These are phyloP conservation scores for Microthyrium microscopicum DNA, from an alignment of 2,329 filamentous ascomycete genomes.

Conservation along the genomic window DNA sequence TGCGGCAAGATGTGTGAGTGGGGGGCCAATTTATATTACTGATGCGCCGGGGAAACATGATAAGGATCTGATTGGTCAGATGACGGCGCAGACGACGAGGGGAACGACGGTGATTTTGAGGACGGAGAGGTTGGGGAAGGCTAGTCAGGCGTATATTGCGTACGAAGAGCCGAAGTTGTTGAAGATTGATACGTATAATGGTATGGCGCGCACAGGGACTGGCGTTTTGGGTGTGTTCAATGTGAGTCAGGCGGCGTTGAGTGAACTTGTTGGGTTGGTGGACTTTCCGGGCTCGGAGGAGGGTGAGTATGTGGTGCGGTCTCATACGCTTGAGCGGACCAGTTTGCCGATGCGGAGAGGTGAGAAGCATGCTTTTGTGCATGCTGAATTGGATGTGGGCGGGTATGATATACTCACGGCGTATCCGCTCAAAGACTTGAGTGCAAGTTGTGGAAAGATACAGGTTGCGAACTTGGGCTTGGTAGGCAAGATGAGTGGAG, in stretches of 20 bases:
- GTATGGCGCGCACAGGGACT: conserved; percentile 48
- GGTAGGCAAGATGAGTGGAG: conserved; percentile 76
- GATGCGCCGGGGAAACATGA: conserved; percentile 76
- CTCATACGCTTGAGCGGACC: conserved; percentile 50
- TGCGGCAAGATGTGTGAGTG: conserved; percentile 74
- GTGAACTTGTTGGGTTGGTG: conserved; percentile 52
- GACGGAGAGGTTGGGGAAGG: conserved; percentile 57
- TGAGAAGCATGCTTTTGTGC: conserved; percentile 35
- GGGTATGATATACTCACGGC: conserved; percentile 74
- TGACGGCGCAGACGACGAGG: conserved; percentile 57
- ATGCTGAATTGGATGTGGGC: conserved; percentile 43
- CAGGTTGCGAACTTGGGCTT: conserved; percentile 58
- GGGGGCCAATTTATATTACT: conserved; percentile 88
- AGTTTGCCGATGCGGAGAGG: conserved; percentile 33
- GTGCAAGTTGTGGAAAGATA: conserved; percentile 21
- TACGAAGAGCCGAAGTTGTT: conserved; percentile 61
- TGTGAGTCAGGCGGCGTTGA: conserved; percentile 42
- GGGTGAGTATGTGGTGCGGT: conserved; percentile 52
- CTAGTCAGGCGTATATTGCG: conserved; percentile 54
- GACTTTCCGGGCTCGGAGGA: conserved; percentile 55
- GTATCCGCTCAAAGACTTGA: conserved; percentile 32
- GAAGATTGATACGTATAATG: conserved; percentile 65
- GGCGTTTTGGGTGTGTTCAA: conserved; percentile 79
- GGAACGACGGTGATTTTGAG: conserved; percentile 68
- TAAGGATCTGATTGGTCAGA: conserved; percentile 55